Evolutionary conservation across 202 grass and related monocot genomes (phyloP), one percentile per base, ranked within the genome.

Genomic region (Cymbopogon flexuosus): DNA sequence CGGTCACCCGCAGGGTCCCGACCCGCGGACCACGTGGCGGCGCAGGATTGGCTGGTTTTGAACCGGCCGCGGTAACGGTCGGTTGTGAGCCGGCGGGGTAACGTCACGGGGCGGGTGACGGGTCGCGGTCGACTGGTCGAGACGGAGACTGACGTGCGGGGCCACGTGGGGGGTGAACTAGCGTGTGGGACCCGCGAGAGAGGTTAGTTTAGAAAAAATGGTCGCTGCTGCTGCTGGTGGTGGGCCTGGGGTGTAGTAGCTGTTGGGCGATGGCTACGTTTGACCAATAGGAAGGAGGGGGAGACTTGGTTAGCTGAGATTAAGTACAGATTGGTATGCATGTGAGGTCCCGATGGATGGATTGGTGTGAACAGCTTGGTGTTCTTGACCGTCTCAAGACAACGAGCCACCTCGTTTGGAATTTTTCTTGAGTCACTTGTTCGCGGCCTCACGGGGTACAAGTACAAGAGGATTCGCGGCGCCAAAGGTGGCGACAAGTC

Each of bases 21-120:
- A 72, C 4, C 16, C 0, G 40, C 13, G 2, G 6, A 7, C 24
- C 27, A 81, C 78, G 78, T 72, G 83, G 83, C 78, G 60, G 0
- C 3, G 0, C 4, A 0, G 0, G 0, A 5, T 61, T 86, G 67
- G 83, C 1, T 12, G 35, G 39, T 78, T 89, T 85, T 72, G 79
- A 89, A 89, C 41, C 67, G 51, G 19, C 10, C 6, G 49, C 4
- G 12, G 61, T 74, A 88, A 88, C 87, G 87, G 87, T 82, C 73
- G 40, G 73, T 15, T 63, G 19, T 18, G 19, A 2, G n/a, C 3
- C 0, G 21, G 22, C 5, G 73, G n/a, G 87, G 79, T 85, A 82
- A 78, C 67, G 16, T 82, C 33, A 89, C 78, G 0, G 10, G 23
- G 15, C 7, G 1, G 66, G 83, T 85, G 73, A 73, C 16, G 59